Percentiles rank a stretch among this genome's conserved stretches.
These are phyloP conservation scores for Coprinellus aureogranulatus DNA, from an alignment of 768 basidiomycete genomes.

Conservation along the genomic window DNA sequence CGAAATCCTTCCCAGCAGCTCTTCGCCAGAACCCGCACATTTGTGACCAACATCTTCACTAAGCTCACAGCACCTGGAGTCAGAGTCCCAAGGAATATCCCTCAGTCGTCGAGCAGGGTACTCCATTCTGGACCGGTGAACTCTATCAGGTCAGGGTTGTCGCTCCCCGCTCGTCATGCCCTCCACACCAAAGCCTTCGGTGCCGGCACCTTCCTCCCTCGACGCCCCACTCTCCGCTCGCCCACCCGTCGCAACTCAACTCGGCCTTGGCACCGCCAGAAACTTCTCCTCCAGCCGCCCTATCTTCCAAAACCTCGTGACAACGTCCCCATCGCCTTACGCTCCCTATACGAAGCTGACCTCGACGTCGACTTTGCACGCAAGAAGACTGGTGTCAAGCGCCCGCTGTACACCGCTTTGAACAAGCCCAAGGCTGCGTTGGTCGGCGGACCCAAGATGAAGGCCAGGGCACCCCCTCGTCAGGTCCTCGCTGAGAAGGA, in stretches of 20 bases:
- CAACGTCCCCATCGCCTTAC: slow-evolving; percentile 73
- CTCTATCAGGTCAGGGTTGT: slow-evolving; percentile 52
- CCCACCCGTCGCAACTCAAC: slow-evolving; percentile 47
- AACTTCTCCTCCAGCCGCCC: slow-evolving; percentile 74
- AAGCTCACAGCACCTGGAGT: slow-evolving; percentile 58
- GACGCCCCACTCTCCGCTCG: slow-evolving; percentile 43
- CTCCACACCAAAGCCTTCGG: slow-evolving; percentile 42
- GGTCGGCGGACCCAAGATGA: slow-evolving; percentile 16
- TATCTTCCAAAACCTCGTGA: slow-evolving; percentile 78
- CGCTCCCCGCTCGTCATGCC: slow-evolving; percentile 52
- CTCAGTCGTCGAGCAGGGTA: slow-evolving; percentile 27
- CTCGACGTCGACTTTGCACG: slow-evolving; percentile 28
- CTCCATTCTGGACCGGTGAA: slow-evolving; percentile 20
- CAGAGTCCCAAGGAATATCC: slow-evolving; percentile 28
- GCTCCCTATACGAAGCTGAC: slow-evolving; percentile 74
- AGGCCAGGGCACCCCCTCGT: background rate
- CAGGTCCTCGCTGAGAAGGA: slow-evolving; percentile 21
- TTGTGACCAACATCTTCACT: slow-evolving; percentile 54
- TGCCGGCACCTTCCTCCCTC: slow-evolving; percentile 51
- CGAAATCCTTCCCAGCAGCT: slow-evolving; percentile 39
- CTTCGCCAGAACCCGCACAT: slow-evolving; percentile 50
- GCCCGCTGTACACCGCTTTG: slow-evolving; percentile 6
- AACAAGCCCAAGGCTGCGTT: slow-evolving; percentile 5
- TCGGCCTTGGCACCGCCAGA: slow-evolving; percentile 74
- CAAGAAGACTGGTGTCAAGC: slow-evolving; percentile 2